Conservation (phyloP, 768 basidiomycete genomes). For the Boletus bicolor region DNA sequence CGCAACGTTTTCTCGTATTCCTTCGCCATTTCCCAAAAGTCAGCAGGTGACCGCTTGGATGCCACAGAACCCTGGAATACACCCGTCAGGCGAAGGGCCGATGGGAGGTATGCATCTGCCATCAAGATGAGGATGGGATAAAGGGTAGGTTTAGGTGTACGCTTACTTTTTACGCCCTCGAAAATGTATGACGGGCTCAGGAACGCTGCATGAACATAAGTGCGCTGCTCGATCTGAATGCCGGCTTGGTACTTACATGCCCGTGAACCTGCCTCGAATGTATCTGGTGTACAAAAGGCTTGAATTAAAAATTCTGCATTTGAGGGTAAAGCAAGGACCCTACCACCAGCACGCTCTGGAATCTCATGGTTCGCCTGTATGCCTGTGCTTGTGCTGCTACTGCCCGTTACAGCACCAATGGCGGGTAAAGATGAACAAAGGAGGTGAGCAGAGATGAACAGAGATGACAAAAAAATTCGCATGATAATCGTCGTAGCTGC, state of each 20-base stretch:
- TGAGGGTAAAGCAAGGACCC: not conserved
- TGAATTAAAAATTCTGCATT: not conserved
- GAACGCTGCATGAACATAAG: not conserved
- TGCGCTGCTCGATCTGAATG: too few species aligned
- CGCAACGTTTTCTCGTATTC: not conserved
- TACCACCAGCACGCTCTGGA: not conserved
- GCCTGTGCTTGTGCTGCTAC: too few species aligned
- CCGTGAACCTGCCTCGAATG: not conserved
- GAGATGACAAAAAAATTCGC: not conserved
- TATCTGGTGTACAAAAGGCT: not conserved
- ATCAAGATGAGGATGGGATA: not conserved
- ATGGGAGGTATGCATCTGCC: slow-evolving; percentile 1
- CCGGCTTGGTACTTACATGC: not conserved
- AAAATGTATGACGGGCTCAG: not conserved
- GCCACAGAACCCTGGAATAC: not conserved
- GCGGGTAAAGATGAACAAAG: not conserved
- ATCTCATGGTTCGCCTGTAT: not conserved
- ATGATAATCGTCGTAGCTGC: not conserved
- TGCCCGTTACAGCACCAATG: not conserved
- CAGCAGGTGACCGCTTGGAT: not conserved
- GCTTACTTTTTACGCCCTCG: slow-evolving; percentile 2
- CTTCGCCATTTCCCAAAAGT: slow-evolving; percentile 14
- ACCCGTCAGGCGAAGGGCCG: not conserved
- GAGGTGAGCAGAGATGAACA: not conserved
- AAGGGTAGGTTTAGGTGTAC: not conserved